Base-by-base conservation (phyloP, 108 stramenopile genomes). In the Discostella pseudostelligera region DNA sequence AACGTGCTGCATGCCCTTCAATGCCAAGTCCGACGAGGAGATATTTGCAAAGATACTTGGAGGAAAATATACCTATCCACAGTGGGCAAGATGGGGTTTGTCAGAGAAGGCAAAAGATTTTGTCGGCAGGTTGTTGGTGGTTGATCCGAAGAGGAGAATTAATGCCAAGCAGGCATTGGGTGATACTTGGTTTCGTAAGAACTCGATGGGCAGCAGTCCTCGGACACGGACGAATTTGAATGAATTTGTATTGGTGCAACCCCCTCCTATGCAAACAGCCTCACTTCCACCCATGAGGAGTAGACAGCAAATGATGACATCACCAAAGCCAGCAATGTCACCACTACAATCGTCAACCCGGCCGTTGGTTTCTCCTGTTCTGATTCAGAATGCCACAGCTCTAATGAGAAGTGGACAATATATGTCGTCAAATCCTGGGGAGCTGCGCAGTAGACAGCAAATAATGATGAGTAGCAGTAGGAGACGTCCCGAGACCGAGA, bases 121-220 rank as follows among this genome's bases (percentile, higher is more conserved):
- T 20, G 62, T 89, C 17, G 19, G 43, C 16, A 59, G 62, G 8
- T 62, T 86, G 21, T 40, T 89, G 16, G 68, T 70, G 4, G 74
- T 82, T 5, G 79, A 89, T 63, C 88, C 88, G 6, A 74, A 66
- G 32, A 62, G 78, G 20, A 63, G 86, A 53, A 80, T 80, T 70
- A 84, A 83, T 11, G 83, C 83, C 4, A 65, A 75, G 28, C 58
- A 80, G 55, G 79, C 81, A 32, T 32, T 87, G 37, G 53, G 28
- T 45, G 59, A 70, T 45, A 8, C 42, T 9, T 70, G 69, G 69
- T 56, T 70, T 12, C 51, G 51, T n/a, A 62, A 49, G 28, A n/a
- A 43, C n/a, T 43, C 10, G 42, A 43, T 43, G 42, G 9, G 9
- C 32, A 4, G 32, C 32, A 32, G 5, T 32, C 32, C 5, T 4